A percentile compares a stretch with the other conserved stretches of the same genome.
phyloP scores from a whole-genome alignment of 192 early-diverging fungal genomes.

The Neocallimastix lanati region DNA sequence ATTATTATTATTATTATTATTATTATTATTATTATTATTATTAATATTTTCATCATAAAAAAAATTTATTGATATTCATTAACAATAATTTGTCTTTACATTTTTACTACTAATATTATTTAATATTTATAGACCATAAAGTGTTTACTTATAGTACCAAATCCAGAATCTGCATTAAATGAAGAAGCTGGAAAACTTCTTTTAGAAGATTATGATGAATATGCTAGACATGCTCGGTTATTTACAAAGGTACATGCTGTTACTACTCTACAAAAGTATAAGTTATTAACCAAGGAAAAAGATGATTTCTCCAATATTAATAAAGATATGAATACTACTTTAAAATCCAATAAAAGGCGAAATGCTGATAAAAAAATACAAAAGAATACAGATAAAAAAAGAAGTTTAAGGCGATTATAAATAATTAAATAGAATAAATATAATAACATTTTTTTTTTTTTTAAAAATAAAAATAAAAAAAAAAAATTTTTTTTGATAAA shows the following conservation, averaged over 20 bases:
- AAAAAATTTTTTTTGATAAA: too few relatives aligned
- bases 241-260: conserved; percentile 67
- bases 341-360: conserved; percentile 11
- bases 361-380: conserved; percentile 8
- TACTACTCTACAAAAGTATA: conserved; percentile 1
- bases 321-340: not conserved
- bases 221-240: conserved; percentile 56
- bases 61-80: too few relatives aligned
- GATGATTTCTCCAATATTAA: too few relatives aligned
- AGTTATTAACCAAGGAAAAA: not conserved
- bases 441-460: too few relatives aligned
- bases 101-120: too few relatives aligned
- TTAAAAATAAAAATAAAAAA: too few relatives aligned
- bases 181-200: conserved; percentile 83
- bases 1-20: too few relatives aligned
- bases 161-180: conserved; percentile 88
- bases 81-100: too few relatives aligned
- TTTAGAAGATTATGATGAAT: conserved; percentile 70
- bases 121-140: conserved; percentile 68
- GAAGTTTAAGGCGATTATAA: conserved; percentile 10
- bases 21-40: too few relatives aligned
- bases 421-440: too few relatives aligned
- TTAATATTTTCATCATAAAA: too few relatives aligned
- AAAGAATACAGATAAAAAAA: conserved; percentile 12
- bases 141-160: conserved; percentile 83